Percentiles rank a stretch among this genome's conserved stretches.
These are phyloP conservation scores for Tetragonia tetragonoides DNA, from an alignment of 148 eudicot species.

Conservation along the genomic window DNA sequence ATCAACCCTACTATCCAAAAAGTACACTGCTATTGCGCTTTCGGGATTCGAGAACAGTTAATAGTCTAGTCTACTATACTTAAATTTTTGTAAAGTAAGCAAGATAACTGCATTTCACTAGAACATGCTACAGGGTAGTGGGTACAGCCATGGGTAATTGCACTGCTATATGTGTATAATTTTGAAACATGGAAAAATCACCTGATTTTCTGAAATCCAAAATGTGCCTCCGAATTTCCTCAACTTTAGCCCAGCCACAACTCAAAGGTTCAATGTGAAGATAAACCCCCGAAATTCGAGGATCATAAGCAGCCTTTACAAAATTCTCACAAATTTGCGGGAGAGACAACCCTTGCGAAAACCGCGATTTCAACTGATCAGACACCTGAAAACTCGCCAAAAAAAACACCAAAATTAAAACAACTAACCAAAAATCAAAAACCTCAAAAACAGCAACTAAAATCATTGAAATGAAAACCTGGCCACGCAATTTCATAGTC, in stretches of 20 bases:
- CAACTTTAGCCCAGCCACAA: slow-evolving; percentile 95
- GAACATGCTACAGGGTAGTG: too few relatives aligned
- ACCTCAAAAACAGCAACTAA: not conserved
- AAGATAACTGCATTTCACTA: too few relatives aligned
- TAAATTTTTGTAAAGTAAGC: too few relatives aligned
- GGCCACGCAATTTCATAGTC: slow-evolving; percentile 80
- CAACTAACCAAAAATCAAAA: not conserved
- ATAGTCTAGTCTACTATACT: too few relatives aligned
- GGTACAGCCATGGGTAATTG: too few relatives aligned
- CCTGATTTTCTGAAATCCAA: slow-evolving; percentile 89
- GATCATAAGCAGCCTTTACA: slow-evolving; percentile 89
- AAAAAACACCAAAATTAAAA: not conserved
- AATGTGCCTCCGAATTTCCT: slow-evolving; percentile 89
- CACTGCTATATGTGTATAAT: too few relatives aligned
- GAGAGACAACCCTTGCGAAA: slow-evolving; percentile 68
- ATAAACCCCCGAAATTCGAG: slow-evolving; percentile 83
- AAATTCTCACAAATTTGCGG: slow-evolving; percentile 96
- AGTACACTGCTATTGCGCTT: too few relatives aligned
- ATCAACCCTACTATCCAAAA: not conserved
- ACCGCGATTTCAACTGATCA: slow-evolving; percentile 79
- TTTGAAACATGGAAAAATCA: slow-evolving; percentile 12
- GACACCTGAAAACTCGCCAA: slow-evolving; percentile 47
- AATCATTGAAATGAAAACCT: slow-evolving; percentile 37
- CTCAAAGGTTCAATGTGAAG: slow-evolving; percentile 77
- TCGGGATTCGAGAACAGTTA: too few relatives aligned